A percentile compares a stretch with the other conserved stretches of the same genome.
Evolutionary conservation across 441 rosid species (phyloP).

Genomic region (Populus hybrid): DNA sequence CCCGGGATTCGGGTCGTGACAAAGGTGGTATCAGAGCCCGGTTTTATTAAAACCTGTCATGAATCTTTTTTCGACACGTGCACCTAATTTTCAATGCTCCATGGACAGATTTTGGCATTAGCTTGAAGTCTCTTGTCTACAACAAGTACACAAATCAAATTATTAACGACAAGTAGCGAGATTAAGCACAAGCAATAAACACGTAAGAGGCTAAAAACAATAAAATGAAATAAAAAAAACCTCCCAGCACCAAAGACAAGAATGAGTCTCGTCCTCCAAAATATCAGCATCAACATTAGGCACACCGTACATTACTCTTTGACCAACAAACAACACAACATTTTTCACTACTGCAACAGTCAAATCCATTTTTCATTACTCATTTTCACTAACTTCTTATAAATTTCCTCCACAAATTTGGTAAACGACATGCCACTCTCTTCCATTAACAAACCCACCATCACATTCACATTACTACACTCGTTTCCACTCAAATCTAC

Average conservation of each 20-base stretch:
- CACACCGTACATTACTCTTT: slow-evolving; percentile 70
- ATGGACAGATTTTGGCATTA: slow-evolving; percentile 60
- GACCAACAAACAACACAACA: slow-evolving; percentile 62
- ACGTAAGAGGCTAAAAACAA: not conserved
- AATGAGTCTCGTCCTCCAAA: slow-evolving; percentile 58
- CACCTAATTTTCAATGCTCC: slow-evolving; percentile 59
- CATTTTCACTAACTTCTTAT: too few relatives aligned
- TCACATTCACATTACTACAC: too few relatives aligned
- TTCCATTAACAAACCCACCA: too few relatives aligned
- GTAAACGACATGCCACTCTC: too few relatives aligned
- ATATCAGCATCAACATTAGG: slow-evolving; percentile 67
- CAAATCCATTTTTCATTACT: too few relatives aligned
- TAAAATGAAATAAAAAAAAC: slow-evolving; percentile 25
- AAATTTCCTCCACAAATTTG: too few relatives aligned
- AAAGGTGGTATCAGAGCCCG: too few relatives aligned
- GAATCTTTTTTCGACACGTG: slow-evolving; percentile 73
- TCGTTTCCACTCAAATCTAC: too few relatives aligned
- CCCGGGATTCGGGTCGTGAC: too few relatives aligned
- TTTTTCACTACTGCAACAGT: slow-evolving; percentile 54
- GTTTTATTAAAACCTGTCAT: too few relatives aligned
- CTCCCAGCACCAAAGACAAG: slow-evolving; percentile 98
- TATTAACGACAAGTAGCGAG: not conserved
- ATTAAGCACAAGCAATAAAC: not conserved
- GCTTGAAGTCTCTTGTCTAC: slow-evolving; percentile 75
- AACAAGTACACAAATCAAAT: not conserved